These are phyloP conservation scores for Potentilla sterilis DNA, from an alignment of 306 rosid genomes.

Conservation along the genomic window DNA sequence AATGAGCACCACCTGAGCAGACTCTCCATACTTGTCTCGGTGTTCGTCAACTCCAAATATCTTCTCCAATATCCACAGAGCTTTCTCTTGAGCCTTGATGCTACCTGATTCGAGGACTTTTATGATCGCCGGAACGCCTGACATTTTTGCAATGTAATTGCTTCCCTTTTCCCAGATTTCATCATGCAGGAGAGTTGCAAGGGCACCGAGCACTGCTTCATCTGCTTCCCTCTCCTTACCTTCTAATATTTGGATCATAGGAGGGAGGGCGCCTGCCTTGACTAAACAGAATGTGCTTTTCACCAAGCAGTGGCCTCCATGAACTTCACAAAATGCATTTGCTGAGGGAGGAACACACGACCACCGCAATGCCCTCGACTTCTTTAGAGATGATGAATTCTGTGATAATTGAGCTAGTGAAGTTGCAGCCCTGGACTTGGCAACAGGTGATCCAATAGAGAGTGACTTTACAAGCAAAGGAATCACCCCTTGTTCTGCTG, in stretches of 20 bases:
- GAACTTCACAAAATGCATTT: constrained; percentile 66
- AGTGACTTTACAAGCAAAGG: constrained; percentile 73
- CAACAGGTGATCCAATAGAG: constrained; percentile 49
- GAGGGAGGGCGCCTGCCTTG: constrained; percentile 68
- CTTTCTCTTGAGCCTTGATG: constrained; percentile 68
- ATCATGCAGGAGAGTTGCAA: constrained; percentile 73
- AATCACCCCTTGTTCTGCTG: constrained; percentile 73
- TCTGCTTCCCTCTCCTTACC: constrained; percentile 62
- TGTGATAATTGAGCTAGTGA: constrained; percentile 79
- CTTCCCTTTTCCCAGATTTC: constrained; percentile 78
- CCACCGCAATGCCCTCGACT: constrained; percentile 58
- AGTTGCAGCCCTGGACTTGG: constrained; percentile 68
- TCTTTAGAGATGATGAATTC: constrained; percentile 58
- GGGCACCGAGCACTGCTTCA: constrained; percentile 64
- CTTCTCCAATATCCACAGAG: constrained; percentile 80
- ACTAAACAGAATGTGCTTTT: constrained; percentile 77
- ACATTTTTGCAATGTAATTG: constrained; percentile 51
- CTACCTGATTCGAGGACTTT: constrained; percentile 53
- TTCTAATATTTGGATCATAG: constrained; percentile 57
- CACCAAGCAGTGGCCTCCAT: constrained; percentile 58
- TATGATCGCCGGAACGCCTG: constrained; percentile 58
- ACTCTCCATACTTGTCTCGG: constrained; percentile 54
- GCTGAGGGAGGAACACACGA: constrained; percentile 55
- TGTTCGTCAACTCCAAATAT: constrained; percentile 62
- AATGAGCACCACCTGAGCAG: constrained; percentile 77